These are phyloP conservation scores for Aureobasidium sp. DNA, from an alignment of 2,329 filamentous ascomycete species.

Conservation along the genomic window DNA sequence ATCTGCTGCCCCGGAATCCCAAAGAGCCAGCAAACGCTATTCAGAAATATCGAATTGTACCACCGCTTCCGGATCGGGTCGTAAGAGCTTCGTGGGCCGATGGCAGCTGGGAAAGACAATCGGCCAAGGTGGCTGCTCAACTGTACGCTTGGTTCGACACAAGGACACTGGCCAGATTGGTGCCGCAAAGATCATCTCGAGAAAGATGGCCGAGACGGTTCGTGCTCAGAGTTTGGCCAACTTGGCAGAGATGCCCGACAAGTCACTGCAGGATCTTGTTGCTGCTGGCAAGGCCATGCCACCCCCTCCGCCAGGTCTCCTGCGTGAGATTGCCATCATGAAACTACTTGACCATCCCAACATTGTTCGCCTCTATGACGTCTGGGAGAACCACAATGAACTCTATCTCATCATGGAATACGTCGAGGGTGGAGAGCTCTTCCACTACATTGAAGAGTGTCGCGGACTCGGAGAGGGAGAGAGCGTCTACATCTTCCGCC, in stretches of 20 bases:
- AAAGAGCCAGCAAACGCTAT: conserved; percentile 44
- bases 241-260: conserved; percentile 53
- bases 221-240: conserved; percentile 81
- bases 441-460: conserved; percentile 71
- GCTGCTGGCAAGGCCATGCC: conserved; percentile 58
- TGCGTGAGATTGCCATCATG: conserved; percentile 93
- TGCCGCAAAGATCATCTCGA: conserved; percentile 92
- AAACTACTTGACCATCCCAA: conserved; percentile 93
- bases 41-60: conserved; percentile 50
- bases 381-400: conserved; percentile 95
- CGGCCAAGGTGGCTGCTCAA: conserved; percentile 81
- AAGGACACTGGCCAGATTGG: conserved; percentile 67
- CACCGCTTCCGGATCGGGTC: conserved; percentile 45
- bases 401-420: conserved; percentile 97
- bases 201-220: conserved; percentile 66
- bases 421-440: conserved; percentile 76
- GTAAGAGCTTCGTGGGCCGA: conserved; percentile 76
- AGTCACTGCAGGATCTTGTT: conserved; percentile 38
- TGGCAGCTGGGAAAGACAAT: conserved; percentile 89
- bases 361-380: conserved; percentile 89
- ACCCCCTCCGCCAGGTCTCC: conserved; percentile 66
- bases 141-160: conserved; percentile 81
- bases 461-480: conserved; percentile 73
- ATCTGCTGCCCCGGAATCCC: conserved; percentile 40
- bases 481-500: conserved; percentile 78